Conservation (phyloP, 148 eudicot species). For the Persicaria maculosa region DNA sequence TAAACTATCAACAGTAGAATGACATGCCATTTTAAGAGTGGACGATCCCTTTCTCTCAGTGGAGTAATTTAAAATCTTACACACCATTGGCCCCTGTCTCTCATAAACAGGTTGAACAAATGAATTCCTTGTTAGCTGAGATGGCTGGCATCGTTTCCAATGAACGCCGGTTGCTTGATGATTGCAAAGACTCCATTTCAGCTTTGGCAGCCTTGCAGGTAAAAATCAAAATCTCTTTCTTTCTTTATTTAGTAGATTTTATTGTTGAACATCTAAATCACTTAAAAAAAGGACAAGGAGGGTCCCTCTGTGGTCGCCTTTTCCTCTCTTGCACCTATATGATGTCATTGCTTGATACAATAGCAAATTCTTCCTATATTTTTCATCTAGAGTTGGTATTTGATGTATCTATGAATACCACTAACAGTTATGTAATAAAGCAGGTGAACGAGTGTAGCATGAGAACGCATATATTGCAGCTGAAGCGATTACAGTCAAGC, state of each 20-base stretch:
- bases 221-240: background rate
- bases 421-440: conserved; percentile 2
- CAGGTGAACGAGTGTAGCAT: conserved; percentile 77
- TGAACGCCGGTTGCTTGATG: conserved; percentile 46
- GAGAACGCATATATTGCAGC: conserved; percentile 53
- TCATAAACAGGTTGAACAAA: conserved; percentile 53
- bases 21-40: background rate
- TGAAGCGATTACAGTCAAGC: conserved; percentile 12
- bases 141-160: conserved; percentile 35
- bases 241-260: background rate
- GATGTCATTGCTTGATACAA: too few species aligned
- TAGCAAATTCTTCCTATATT: too few species aligned
- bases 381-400: background rate
- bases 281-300: background rate
- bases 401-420: background rate
- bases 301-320: background rate
- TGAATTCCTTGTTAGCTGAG: conserved; percentile 43
- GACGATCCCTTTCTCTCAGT: background rate
- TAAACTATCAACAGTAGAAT: background rate
- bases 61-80: background rate
- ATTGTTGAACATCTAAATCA: background rate
- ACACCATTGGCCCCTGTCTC: background rate
- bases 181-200: conserved; percentile 62
- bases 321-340: too few species aligned
- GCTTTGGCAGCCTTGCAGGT: conserved; percentile 63